These are phyloP conservation scores for Tetracladium maxilliforme DNA, from an alignment of 2,329 filamentous ascomycete species.

Conservation along the genomic window DNA sequence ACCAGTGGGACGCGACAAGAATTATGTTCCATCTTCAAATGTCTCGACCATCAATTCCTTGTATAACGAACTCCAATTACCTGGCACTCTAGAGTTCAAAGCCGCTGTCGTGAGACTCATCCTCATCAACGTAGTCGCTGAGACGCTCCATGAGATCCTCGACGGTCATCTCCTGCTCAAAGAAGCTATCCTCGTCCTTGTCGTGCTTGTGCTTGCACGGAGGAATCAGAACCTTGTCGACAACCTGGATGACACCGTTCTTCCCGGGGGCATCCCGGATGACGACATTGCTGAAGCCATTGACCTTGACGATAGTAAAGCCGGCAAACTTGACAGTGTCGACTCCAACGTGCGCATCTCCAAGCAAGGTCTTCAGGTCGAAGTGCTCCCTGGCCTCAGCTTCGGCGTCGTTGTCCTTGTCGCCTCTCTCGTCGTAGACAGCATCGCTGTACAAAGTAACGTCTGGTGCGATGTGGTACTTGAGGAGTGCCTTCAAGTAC, in stretches of 20 bases:
- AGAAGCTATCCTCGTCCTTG: constrained; percentile 15
- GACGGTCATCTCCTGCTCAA: constrained; percentile 34
- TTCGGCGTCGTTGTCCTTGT: constrained; percentile 20
- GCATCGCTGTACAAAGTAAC: constrained; percentile 74
- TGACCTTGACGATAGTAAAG: constrained; percentile 59
- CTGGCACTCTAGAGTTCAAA: too few species aligned
- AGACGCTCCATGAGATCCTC: constrained; percentile 45
- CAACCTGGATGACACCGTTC: constrained; percentile 73
- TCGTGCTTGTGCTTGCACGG: too few species aligned
- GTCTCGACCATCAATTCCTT: too few species aligned
- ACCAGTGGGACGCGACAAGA: too few species aligned
- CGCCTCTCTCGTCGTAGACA: too few species aligned
- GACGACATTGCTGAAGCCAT: constrained; percentile 52
- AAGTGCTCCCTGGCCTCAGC: constrained; percentile 28
- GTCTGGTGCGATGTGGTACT: constrained; percentile 65
- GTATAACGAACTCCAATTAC: too few species aligned
- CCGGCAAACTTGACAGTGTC: constrained; percentile 57
- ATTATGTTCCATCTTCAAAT: too few species aligned
- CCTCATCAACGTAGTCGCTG: constrained; percentile 2
- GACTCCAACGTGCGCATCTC: constrained; percentile 49
- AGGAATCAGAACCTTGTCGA: constrained; percentile 61
- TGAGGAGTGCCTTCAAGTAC: constrained; percentile 63
- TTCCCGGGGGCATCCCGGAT: constrained; percentile 57
- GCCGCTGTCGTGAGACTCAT: too few species aligned
- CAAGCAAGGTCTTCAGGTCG: constrained; percentile 60